These are phyloP conservation scores for Ceratonia siliqua DNA, from an alignment of 306 rosid species.

Conservation along the genomic window DNA sequence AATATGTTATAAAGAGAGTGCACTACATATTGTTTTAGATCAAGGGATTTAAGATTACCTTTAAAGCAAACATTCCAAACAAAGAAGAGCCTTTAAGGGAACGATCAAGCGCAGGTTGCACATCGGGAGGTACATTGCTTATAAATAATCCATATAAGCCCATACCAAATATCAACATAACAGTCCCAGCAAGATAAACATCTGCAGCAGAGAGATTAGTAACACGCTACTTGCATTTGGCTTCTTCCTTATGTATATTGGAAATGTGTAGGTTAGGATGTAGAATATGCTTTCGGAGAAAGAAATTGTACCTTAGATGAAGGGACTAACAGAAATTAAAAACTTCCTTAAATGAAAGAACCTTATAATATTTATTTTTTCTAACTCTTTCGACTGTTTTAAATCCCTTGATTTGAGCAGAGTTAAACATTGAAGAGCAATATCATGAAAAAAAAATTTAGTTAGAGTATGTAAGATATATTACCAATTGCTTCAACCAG, in stretches of 20 bases:
- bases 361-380: not conserved
- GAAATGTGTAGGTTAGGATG: not conserved
- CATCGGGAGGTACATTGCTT: slow-evolving; percentile 66
- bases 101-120: slow-evolving; percentile 59
- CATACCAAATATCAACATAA: slow-evolving; percentile 95
- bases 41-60: slow-evolving; percentile 50
- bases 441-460: not conserved
- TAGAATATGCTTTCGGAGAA: not conserved
- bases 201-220: slow-evolving; percentile 56
- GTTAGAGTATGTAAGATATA: slow-evolving; percentile 13
- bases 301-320: not conserved
- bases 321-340: not conserved
- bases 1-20: not conserved
- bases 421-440: not conserved
- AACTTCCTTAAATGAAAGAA: not conserved
- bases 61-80: slow-evolving; percentile 94
- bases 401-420: slow-evolving; percentile 4
- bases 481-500: slow-evolving; percentile 97
- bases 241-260: not conserved
- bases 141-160: slow-evolving; percentile 88
- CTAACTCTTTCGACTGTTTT: not conserved
- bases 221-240: slow-evolving; percentile 7
- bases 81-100: slow-evolving; percentile 81
- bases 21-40: not conserved
- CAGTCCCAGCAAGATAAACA: slow-evolving; percentile 98